A percentile compares a stretch with the other conserved stretches of the same genome.
Evolutionary conservation across 2,329 filamentous ascomycete genomes (phyloP).

Genomic region (Alternaria sp.): DNA sequence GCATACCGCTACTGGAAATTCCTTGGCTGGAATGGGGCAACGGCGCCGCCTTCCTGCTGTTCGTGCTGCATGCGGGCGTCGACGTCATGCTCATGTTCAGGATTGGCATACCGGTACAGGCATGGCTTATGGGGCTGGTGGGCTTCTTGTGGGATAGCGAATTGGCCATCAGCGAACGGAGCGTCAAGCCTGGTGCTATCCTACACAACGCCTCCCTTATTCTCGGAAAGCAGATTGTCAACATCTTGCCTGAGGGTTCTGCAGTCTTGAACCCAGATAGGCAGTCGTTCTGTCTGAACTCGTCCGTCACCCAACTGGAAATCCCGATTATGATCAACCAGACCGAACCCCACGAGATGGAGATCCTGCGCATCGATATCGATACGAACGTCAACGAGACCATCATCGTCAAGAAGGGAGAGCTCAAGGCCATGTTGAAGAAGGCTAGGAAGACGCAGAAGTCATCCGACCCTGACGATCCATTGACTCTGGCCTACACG

Average conservation of each 20-base stretch:
- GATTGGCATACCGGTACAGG: slow-evolving; percentile 77
- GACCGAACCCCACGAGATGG: slow-evolving; percentile 85
- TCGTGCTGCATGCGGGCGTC: slow-evolving; percentile 71
- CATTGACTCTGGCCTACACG: slow-evolving; percentile 72
- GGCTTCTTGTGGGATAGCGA: slow-evolving; percentile 92
- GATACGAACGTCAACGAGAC: slow-evolving; percentile 81
- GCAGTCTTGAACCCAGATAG: slow-evolving; percentile 85
- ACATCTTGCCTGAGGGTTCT: slow-evolving; percentile 94
- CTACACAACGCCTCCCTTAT: slow-evolving; percentile 93
- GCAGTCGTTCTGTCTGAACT: slow-evolving; percentile 80
- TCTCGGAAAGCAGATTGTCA: slow-evolving; percentile 94
- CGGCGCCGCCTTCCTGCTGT: slow-evolving; percentile 72
- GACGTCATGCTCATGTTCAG: slow-evolving; percentile 94
- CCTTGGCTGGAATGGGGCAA: slow-evolving; percentile 95
- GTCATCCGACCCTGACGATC: slow-evolving; percentile 57
- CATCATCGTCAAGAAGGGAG: slow-evolving; percentile 74
- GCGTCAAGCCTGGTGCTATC: slow-evolving; percentile 85
- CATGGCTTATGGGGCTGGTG: slow-evolving; percentile 73
- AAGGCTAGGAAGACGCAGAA: slow-evolving; percentile 66
- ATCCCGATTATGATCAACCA: slow-evolving; percentile 94
- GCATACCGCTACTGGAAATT: slow-evolving; percentile 84
- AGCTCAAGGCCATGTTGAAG: slow-evolving; percentile 77
- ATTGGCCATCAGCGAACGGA: slow-evolving; percentile 88
- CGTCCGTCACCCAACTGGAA: slow-evolving; percentile 64
- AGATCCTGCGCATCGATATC: slow-evolving; percentile 85